Evolutionary conservation across 129 eudicot genomes (phyloP).

Genomic region (Artemisia annua): DNA sequence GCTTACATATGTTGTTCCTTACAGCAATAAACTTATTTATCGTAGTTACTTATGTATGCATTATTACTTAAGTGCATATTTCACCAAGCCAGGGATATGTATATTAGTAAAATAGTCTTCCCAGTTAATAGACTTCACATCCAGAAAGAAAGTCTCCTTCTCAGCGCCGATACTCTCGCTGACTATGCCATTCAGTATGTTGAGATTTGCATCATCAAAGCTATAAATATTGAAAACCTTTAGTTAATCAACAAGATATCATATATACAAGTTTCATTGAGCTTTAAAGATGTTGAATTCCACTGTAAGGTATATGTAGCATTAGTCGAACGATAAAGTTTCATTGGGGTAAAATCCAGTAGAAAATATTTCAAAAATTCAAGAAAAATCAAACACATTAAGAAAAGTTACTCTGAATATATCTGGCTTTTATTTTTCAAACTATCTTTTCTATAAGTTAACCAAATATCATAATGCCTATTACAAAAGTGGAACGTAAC

Average conservation of each 20-base stretch:
- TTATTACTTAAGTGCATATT: background rate
- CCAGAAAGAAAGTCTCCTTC: background rate
- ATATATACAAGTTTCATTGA: no score
- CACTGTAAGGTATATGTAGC: no score
- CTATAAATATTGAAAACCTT: background rate
- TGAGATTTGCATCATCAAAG: background rate
- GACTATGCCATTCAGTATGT: background rate
- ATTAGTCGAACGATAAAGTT: no score
- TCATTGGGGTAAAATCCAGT: no score
- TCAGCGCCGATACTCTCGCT: background rate
- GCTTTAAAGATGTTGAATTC: no score
- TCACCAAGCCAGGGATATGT: constrained; percentile 5
- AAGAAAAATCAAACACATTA: no score
- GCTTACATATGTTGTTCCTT: background rate
- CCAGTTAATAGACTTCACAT: background rate
- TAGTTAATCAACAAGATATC: no score
- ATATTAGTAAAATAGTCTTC: background rate
- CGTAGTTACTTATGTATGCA: background rate
- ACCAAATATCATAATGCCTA: no score
- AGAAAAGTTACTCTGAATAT: no score
- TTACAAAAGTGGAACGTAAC: no score
- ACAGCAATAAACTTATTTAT: background rate
- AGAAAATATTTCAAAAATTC: no score
- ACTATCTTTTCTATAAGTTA: background rate
- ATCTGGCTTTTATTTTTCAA: no score